These are phyloP conservation scores for Craspedostauros australis DNA, from an alignment of 108 stramenopile species.

Conservation along the genomic window DNA sequence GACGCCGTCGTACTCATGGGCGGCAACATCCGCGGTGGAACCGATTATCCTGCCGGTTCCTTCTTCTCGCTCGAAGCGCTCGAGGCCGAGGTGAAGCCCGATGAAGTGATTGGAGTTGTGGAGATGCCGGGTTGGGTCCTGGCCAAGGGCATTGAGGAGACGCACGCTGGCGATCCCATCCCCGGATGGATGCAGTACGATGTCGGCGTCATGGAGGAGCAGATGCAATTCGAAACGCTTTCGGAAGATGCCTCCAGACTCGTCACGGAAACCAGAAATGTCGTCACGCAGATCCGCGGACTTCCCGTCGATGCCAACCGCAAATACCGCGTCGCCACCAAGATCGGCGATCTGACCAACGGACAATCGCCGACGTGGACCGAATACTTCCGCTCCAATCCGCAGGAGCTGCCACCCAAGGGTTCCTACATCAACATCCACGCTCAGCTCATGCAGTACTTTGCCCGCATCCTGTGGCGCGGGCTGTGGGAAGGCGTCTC, in stretches of 20 bases:
- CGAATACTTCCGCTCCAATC: slow-evolving; percentile 33
- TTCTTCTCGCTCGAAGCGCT: slow-evolving; percentile 40
- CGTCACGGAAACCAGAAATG: background rate
- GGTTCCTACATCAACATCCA: slow-evolving; percentile 48
- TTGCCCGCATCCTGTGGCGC: slow-evolving; percentile 41
- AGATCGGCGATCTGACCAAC: slow-evolving; percentile 47
- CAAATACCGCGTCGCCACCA: slow-evolving; percentile 45
- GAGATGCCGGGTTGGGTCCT: slow-evolving; percentile 47
- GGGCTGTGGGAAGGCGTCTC: slow-evolving; percentile 28
- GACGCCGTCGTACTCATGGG: slow-evolving; percentile 30
- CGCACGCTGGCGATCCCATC: slow-evolving; percentile 48
- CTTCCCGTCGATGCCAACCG: slow-evolving; percentile 25
- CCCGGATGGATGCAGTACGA: slow-evolving; percentile 57
- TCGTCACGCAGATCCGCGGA: slow-evolving; percentile 37
- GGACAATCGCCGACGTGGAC: slow-evolving; percentile 38
- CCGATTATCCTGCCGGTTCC: slow-evolving; percentile 30
- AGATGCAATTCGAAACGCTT: too few species aligned
- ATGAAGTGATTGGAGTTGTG: slow-evolving; percentile 40
- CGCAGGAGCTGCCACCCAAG: slow-evolving; percentile 31
- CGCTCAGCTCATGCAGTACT: slow-evolving; percentile 42
- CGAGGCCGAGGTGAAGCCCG: slow-evolving; percentile 34
- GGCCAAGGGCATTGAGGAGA: slow-evolving; percentile 27
- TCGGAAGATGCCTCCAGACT: background rate
- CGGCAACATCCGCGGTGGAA: slow-evolving; percentile 26
- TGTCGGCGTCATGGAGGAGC: slow-evolving; percentile 29